Evolutionary conservation across 176 grass and related monocot species (phyloP).

Genomic region (Triticum turgidum): DNA sequence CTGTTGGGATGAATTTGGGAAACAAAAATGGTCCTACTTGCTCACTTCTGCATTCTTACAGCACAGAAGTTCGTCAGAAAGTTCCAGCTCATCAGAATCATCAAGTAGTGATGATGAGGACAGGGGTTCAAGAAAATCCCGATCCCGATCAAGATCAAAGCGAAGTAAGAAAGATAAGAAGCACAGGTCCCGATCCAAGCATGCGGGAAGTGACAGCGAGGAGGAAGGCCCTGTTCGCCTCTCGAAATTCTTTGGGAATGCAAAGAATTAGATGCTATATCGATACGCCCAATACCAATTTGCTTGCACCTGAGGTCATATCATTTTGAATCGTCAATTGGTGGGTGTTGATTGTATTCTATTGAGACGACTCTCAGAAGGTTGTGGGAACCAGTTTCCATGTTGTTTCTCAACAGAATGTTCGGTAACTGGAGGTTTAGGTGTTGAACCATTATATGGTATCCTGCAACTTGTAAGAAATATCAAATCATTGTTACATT

Average conservation of each 20-base stretch:
- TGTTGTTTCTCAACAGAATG: slow-evolving; percentile 18
- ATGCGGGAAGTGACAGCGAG: slow-evolving; percentile 37
- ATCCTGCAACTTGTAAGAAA: slow-evolving; percentile 21
- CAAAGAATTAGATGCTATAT: slow-evolving; percentile 51
- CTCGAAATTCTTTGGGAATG: slow-evolving; percentile 82
- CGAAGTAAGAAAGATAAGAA: slow-evolving; percentile 82
- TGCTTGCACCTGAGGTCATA: neutral
- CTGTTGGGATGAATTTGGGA: neutral
- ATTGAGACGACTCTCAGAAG: neutral
- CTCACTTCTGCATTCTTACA: slow-evolving; percentile 43
- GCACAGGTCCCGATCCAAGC: slow-evolving; percentile 72
- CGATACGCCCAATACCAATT: neutral
- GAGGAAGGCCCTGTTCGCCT: slow-evolving; percentile 65
- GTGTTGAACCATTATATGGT: slow-evolving; percentile 6
- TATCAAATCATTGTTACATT: neutral
- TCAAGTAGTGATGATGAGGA: slow-evolving; percentile 78
- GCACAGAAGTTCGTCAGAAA: slow-evolving; percentile 80
- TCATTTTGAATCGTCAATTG: neutral
- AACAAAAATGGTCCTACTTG: neutral
- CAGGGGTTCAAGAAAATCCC: slow-evolving; percentile 72
- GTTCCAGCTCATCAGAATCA: slow-evolving; percentile 71
- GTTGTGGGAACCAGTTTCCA: neutral
- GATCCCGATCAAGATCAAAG: slow-evolving; percentile 74
- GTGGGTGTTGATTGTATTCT: slow-evolving; percentile 28
- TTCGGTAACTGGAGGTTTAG: neutral